Evolutionary conservation across 805 yeast genomes (phyloP), one percentile per base, ranked within the genome.

Genomic region (Lipomyces starkeyi): DNA sequence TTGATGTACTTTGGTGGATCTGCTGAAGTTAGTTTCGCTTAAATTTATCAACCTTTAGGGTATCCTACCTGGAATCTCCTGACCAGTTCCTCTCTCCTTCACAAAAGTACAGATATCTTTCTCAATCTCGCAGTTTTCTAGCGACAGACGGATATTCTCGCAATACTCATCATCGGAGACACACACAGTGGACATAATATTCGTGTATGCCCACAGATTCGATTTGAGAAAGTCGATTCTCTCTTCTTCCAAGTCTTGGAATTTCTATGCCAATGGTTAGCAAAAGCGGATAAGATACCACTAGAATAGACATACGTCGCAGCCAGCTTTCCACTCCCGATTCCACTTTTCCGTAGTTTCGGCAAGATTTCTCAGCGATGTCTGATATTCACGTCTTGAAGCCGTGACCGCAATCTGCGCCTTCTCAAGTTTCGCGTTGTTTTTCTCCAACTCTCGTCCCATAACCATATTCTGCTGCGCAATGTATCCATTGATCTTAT

Each of bases 151-250:
- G 14, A 93, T 84, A 62, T 82, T 82, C 75, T 92, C 97, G 65
- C 90, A 91, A 9, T 90, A 83, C 69, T 68, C 88, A 75, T 92
- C 97, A 74, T 89, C 90, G 57, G 87, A 85, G 40, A 91, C 93
- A 76, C 97, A 92, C 2, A 88, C 82, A 0, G 91, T 83, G 7
- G 96, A 90, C 8, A 90, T 82, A 53, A 87, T 83, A 77, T 91
- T 91, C 59, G 94, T 87, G 74, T 83, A 91, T 56, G 87, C 90
- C 90, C 97, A 92, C 67, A 92, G 78, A 72, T 88, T 90, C 20
- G 88, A 81, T 74, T 91, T 89, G 65, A 90, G 75, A 69, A 87
- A 84, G 73, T 88, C 89, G 64, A 91, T 85, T 70, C 93, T 84
- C 75, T 90, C 92, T 60, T 86, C 85, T 75, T 91, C 97, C 59